Evolutionary conservation across 2,329 filamentous ascomycete genomes (phyloP), one percentile per base, ranked within the genome.

Genomic region (Arthrobotrys iridis): DNA sequence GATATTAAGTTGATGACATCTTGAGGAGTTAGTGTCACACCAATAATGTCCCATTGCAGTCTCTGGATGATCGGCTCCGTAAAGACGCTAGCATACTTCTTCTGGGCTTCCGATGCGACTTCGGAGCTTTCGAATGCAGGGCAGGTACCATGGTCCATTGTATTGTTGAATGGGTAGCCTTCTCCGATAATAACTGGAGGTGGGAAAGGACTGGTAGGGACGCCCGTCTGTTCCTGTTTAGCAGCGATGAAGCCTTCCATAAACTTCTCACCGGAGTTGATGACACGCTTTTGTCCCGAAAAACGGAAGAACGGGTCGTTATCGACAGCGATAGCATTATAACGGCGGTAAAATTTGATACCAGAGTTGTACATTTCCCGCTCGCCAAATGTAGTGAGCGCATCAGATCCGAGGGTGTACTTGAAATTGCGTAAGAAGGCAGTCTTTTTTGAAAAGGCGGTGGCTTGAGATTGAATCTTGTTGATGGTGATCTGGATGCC

Each of bases 1-100:
- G 97, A 93, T 93, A 97, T 97, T 33, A 97, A 81, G 68, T 86
- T 87, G 67, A 93, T 84, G 0, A 89, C 87, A 33, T 94, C 89
- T 0, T 83, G 80, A 10, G 85, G 80, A 1, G 86, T 87, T 43
- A 97, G 81, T 75, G 90, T 88, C 3, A 87, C 89, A 1, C 91
- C 90, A 0, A 86, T 86, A 0, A 97, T 84, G 74, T 90, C 87
- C 11, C 83, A 79, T 80, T 93, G 93, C 41, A 97, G 82, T 5
- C 92, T 88, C 1, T 85, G 82, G n/a, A 86, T 86, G 77, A 97
- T 91, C 0, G 87, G 82, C 0, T 88, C 87, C 0, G 88, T 85
- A 80, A 95, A 96, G 3, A 86, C 84, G 3, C 85, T 82, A 0
- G 84, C 84, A 87, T 90, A 97, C 1, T 81, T 81, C 0, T 80